phyloP scores from a whole-genome alignment of 2,329 filamentous ascomycete species.

The Phialophora expanda region DNA sequence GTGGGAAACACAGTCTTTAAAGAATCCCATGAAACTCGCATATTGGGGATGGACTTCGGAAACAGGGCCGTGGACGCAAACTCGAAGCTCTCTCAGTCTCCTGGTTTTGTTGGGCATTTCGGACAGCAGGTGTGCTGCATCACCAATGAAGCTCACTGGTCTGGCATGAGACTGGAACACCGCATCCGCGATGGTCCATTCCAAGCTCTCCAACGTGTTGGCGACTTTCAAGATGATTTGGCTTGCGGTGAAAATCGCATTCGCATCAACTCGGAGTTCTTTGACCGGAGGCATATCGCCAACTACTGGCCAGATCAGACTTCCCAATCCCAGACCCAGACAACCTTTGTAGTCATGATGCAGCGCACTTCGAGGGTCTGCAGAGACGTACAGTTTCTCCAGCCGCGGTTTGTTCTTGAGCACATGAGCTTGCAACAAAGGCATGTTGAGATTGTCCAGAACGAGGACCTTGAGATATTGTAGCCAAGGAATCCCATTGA shows the following conservation, averaged over 20 bases:
- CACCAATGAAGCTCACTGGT: constrained; percentile 4
- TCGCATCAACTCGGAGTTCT: constrained; percentile 31
- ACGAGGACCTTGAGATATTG: constrained; percentile 29
- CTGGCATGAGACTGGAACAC: background rate
- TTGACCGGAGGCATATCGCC: constrained; percentile 17
- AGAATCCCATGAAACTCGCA: constrained; percentile 26
- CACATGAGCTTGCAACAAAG: constrained; percentile 25
- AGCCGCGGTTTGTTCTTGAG: constrained; percentile 34
- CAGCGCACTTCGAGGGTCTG: constrained; percentile 30
- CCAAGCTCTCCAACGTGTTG: constrained; percentile 26
- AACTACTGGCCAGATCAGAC: constrained; percentile 6
- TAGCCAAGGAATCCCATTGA: constrained; percentile 25
- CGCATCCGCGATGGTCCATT: constrained; percentile 20
- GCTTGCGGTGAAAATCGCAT: constrained; percentile 22
- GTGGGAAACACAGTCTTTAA: constrained; percentile 23
- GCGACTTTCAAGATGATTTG: constrained; percentile 7
- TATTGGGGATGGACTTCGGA: constrained; percentile 13
- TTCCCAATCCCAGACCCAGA: background rate
- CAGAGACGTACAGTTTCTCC: constrained; percentile 25
- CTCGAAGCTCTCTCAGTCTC: constrained; percentile 24
- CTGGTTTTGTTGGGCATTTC: background rate
- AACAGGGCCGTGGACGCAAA: constrained; percentile 29
- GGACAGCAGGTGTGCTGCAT: constrained; percentile 4
- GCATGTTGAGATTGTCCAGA: constrained; percentile 35
- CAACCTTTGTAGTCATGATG: constrained; percentile 19